Base-by-base conservation (phyloP, 2,329 filamentous ascomycete species). In the Stenocarpella maydis region DNA sequence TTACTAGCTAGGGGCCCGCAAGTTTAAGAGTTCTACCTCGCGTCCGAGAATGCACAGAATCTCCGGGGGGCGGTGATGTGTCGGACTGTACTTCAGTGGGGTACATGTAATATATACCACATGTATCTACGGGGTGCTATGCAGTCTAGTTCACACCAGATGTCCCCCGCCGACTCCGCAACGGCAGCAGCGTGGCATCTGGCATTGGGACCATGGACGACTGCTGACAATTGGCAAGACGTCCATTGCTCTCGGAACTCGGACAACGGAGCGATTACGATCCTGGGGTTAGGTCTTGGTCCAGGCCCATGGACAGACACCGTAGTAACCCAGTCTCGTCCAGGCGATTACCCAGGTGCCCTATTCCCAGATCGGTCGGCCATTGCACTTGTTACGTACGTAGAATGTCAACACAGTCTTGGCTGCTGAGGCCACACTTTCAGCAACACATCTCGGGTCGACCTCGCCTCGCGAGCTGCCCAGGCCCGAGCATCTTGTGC, bases 221-320 rank as follows among this genome's bases (percentile, higher is more conserved):
- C 7, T 67, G 52, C 64, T 66, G 50, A 66, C 64, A 39, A 49
- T 49, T 28, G 39, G 37, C 14, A 34, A 12, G 39, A 17, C 34
- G 6, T 21, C 26, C 7, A 66, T 47, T 55, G 24, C 50, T 47
- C 14, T 37, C 61, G 61, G 50, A 37, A 9, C 50, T 37, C 64
- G 64, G 64, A 66, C 64, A 34, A 55, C 50, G 64, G 64, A 66
- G 34, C 64, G 55, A 66, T 39, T 61, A 14, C 14, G 41, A n/a
- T 14, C 7, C 55, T 47, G 4, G 37, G 24, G 41, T 10, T 34
- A 34, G 6, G n/a, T 1, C 8, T 21, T 37, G 12, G 31, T 37
- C 31, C 14, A 54, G 31, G 52, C 50, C 50, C 12, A 17, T 12
- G 34, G 6, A 37, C 53, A 17, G n/a, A 39, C 53, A 55, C 31